These are phyloP conservation scores for Pythium brachiatum DNA, from an alignment of 352 stramenopile genomes.

Conservation along the genomic window DNA sequence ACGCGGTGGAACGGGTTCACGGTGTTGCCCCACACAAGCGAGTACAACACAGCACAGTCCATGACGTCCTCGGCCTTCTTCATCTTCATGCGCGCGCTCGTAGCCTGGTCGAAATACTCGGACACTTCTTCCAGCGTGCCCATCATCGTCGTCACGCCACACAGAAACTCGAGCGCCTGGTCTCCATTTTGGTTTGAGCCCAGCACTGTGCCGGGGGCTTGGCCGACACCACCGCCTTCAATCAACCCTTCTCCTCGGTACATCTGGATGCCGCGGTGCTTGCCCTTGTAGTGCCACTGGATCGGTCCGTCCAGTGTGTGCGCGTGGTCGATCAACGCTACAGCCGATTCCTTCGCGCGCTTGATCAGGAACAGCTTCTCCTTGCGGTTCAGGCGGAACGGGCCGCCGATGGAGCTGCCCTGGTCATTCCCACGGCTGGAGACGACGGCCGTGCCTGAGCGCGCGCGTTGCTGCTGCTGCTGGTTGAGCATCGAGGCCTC, in stretches of 20 bases:
- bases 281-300: slow-evolving; percentile 75
- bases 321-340: slow-evolving; percentile 65
- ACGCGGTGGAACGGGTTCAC: slow-evolving; percentile 64
- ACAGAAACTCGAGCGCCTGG: slow-evolving; percentile 48
- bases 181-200: background rate
- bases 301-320: slow-evolving; percentile 71
- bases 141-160: slow-evolving; percentile 74
- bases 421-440: slow-evolving; percentile 17
- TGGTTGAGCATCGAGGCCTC: slow-evolving; percentile 13
- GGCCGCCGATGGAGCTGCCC: background rate
- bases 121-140: slow-evolving; percentile 66
- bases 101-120: slow-evolving; percentile 64
- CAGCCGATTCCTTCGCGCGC: slow-evolving; percentile 65
- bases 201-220: background rate
- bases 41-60: slow-evolving; percentile 66
- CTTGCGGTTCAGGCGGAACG: slow-evolving; percentile 19
- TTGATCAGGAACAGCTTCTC: slow-evolving; percentile 55
- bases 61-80: slow-evolving; percentile 67
- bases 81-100: slow-evolving; percentile 51
- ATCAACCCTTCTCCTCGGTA: slow-evolving; percentile 66
- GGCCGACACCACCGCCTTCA: slow-evolving; percentile 24
- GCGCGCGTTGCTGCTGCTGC: slow-evolving; percentile 10
- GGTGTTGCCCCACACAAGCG: slow-evolving; percentile 38
- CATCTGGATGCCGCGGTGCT: slow-evolving; percentile 75
- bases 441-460: slow-evolving; percentile 9